Evolutionary conservation across 208 protist genomes (phyloP), one percentile per base, ranked within the genome.

Genomic region (Acanthamoeba comandoni): DNA sequence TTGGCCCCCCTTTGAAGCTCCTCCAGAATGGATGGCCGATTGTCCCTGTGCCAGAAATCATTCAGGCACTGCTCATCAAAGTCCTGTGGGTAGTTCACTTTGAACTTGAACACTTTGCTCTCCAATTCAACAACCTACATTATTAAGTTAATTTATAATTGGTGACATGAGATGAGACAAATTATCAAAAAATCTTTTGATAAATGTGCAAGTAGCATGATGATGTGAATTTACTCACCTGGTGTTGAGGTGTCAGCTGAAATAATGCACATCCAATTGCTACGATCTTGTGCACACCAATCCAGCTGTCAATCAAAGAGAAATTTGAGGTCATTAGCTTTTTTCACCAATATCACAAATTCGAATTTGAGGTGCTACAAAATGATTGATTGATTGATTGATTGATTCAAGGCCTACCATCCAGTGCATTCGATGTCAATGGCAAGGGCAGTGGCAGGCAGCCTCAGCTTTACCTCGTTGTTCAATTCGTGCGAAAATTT

Each of bases 21-120:
- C 2, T 15, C 62, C 29, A 70, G 62, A 12, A 70, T 24, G 9
- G 31, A 24, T 31, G 43, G 31, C 7, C 62, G 62, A 7, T 31
- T 31, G 29, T 70, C 29, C 29, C 31, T 31, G 62, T 70, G 62
- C 62, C 62, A 70, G 62, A 70, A 70, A 31, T 70, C 62, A 31
- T 31, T 24, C 62, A 70, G 3, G 62, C 29, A 48, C 29, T 48
- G 31, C 62, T 70, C 62, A 12, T 70, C 62, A 26, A 70, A 70
- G 62, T 70, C 62, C 9, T 70, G 62, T 19, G 62, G 62, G n/a
- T 70, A 70, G 62, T 70, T 70, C 12, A 70, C 62, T 19, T 70
- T 7, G 62, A 70, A 70, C 62, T 70, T 24, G 62, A 70, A 70
- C 62, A 70, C 29, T 3, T 31, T 15, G 62, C 62, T 24, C 8